Evolutionary conservation across 2,329 filamentous ascomycete species (phyloP).

Genomic region (Aschersonia sp.): DNA sequence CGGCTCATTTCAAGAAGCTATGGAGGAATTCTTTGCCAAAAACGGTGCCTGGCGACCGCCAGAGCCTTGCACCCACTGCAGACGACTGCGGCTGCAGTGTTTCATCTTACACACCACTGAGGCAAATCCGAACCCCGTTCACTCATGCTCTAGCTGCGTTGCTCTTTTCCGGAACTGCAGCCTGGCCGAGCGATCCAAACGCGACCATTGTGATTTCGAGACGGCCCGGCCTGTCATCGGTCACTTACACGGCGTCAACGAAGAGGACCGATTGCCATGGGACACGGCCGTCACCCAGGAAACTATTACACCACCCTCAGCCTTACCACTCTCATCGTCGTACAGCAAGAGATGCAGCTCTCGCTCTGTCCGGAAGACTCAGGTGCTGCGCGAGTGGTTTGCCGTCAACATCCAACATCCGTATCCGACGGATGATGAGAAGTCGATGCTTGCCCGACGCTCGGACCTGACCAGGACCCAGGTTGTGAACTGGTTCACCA

Average conservation of each 20-base stretch:
- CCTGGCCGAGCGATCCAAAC: constrained; percentile 26
- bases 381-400: constrained; percentile 31
- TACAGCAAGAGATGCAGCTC: constrained; percentile 18
- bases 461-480: constrained; percentile 30
- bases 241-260: constrained; percentile 31
- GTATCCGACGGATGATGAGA: constrained; percentile 33
- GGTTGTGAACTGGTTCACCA: constrained; percentile 35
- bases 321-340: constrained; percentile 4
- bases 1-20: constrained; percentile 7
- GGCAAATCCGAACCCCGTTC: constrained; percentile 32
- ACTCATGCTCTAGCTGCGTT: constrained; percentile 34
- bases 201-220: constrained; percentile 29
- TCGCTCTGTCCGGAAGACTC: constrained; percentile 28
- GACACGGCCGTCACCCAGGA: background rate
- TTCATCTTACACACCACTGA: constrained; percentile 29
- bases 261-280: constrained; percentile 12
- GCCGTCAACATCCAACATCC: constrained; percentile 27
- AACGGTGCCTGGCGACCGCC: constrained; percentile 26
- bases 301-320: background rate
- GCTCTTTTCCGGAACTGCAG: constrained; percentile 35
- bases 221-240: constrained; percentile 30
- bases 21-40: constrained; percentile 23
- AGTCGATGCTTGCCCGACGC: constrained; percentile 20
- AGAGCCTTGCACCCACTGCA: constrained; percentile 28
- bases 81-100: constrained; percentile 28